phyloP scores from a whole-genome alignment of 805 yeast species.

The Cyberlindnera veronae region DNA sequence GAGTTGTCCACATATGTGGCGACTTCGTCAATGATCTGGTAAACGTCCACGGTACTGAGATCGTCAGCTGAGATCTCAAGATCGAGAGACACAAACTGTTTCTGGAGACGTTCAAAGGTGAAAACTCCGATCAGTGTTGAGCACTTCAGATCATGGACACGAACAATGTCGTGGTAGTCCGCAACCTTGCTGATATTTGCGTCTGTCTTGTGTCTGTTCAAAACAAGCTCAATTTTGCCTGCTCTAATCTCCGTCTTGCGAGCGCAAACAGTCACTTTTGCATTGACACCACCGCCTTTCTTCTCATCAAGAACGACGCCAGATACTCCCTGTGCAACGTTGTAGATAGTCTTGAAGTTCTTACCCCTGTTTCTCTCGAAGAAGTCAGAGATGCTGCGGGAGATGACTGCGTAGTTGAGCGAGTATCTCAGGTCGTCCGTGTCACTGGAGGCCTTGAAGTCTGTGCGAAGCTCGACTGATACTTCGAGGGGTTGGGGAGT shows the following conservation, averaged over 20 bases:
- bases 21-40: constrained; percentile 47
- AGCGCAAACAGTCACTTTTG: constrained; percentile 39
- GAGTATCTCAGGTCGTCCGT: constrained; percentile 81
- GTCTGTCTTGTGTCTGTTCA: constrained; percentile 31
- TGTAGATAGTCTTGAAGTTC: constrained; percentile 34
- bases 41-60: constrained; percentile 22
- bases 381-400: constrained; percentile 55
- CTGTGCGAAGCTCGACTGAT: constrained; percentile 58
- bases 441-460: constrained; percentile 68
- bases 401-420: constrained; percentile 82
- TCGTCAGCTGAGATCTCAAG: constrained; percentile 41
- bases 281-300: constrained; percentile 47
- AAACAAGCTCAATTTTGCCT: constrained; percentile 40
- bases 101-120: constrained; percentile 79
- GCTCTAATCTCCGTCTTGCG: constrained; percentile 61
- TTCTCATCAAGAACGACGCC: constrained; percentile 41
- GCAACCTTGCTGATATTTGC: constrained; percentile 14
- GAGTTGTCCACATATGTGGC: constrained; percentile 67
- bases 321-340: constrained; percentile 45
- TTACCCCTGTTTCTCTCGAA: constrained; percentile 40
- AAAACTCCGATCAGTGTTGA: constrained; percentile 90
- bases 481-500: constrained; percentile 63
- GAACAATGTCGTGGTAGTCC: constrained; percentile 23
- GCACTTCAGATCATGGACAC: constrained; percentile 50
- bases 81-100: constrained; percentile 70